A percentile compares a stretch with the other conserved stretches of the same genome.
Evolutionary conservation across 2,329 filamentous ascomycete species (phyloP).

Genomic region (Passalora sequoiae): DNA sequence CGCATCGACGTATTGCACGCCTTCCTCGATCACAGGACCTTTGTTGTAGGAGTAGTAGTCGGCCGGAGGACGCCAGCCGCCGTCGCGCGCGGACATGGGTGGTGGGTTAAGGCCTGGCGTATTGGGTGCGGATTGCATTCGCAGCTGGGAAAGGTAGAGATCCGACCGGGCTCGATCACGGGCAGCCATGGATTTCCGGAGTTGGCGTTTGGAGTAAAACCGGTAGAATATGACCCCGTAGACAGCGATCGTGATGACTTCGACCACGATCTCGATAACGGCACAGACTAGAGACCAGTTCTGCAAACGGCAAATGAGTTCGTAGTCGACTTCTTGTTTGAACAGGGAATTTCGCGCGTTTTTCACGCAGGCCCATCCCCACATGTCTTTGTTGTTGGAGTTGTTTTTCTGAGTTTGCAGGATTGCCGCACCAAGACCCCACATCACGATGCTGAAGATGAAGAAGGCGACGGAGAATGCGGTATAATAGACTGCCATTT

Average conservation of each 20-base stretch:
- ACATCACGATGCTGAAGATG: slow-evolving; percentile 86
- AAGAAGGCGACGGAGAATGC: slow-evolving; percentile 92
- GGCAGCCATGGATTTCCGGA: slow-evolving; percentile 93
- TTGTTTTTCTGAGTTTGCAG: slow-evolving; percentile 73
- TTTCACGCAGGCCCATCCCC: slow-evolving; percentile 96
- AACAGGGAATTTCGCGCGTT: slow-evolving; percentile 74
- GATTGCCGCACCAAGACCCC: slow-evolving; percentile 78
- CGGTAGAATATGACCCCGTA: slow-evolving; percentile 96
- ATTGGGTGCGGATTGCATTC: slow-evolving; percentile 82
- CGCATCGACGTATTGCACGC: slow-evolving; percentile 58
- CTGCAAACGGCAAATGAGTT: slow-evolving; percentile 84
- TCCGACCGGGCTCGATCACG: slow-evolving; percentile 92
- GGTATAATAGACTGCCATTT: slow-evolving; percentile 91
- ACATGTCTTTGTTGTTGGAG: slow-evolving; percentile 78
- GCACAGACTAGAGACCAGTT: slow-evolving; percentile 96
- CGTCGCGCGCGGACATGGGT: slow-evolving; percentile 55
- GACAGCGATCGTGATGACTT: slow-evolving; percentile 83
- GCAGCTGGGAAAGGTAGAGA: slow-evolving; percentile 71
- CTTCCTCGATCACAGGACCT: slow-evolving; percentile 34
- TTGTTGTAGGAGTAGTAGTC: slow-evolving; percentile 35
- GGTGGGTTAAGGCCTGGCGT: slow-evolving; percentile 54
- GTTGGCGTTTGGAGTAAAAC: slow-evolving; percentile 91
- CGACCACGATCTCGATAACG: slow-evolving; percentile 92
- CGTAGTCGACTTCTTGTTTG: slow-evolving; percentile 75
- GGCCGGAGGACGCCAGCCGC: slow-evolving; percentile 45